phyloP scores from a whole-genome alignment of 75 land plant species.

The Pinus tabuliformis region DNA sequence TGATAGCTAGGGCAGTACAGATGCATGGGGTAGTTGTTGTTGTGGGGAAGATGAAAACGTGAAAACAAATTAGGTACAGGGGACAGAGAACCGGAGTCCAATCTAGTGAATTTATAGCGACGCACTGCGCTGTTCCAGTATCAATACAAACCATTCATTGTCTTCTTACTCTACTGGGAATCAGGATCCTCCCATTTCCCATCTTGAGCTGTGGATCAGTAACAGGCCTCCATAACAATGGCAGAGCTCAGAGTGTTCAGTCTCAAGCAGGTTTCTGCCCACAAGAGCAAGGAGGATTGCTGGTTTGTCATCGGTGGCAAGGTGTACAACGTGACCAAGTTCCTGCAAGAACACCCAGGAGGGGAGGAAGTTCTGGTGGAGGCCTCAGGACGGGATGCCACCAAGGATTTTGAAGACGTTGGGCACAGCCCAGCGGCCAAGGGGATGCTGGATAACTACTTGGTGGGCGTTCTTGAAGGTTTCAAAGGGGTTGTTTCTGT shows the following conservation, averaged over 20 bases:
- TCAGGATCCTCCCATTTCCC: no score
- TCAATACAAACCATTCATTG: no score
- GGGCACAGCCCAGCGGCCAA: conserved; percentile 25
- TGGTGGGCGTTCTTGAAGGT: conserved; percentile 17
- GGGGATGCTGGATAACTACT: conserved; percentile 20
- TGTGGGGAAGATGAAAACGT: no score
- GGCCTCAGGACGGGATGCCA: conserved; percentile 34
- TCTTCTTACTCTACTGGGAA: no score
- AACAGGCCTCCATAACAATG: not conserved
- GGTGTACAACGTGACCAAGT: conserved; percentile 40
- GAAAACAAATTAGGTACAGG: no score
- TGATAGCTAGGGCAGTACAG: no score
- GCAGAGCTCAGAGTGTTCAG: conserved; percentile 4
- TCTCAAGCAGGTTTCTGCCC: conserved; percentile 22
- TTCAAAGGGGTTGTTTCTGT: not conserved
- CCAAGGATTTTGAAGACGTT: conserved; percentile 29
- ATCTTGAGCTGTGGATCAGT: no score
- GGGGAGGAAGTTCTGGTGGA: conserved; percentile 35
- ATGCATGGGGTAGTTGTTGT: no score
- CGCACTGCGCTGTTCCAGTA: no score
- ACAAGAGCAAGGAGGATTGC: conserved; percentile 39
- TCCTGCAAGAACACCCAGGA: conserved; percentile 38
- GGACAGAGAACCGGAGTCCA: no score
- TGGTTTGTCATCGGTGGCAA: conserved; percentile 53
- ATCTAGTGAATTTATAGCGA: no score